Percentiles rank a stretch among this genome's conserved stretches.
phyloP scores from a whole-genome alignment of 106 monocot genomes.

The Allium fistulosum region DNA sequence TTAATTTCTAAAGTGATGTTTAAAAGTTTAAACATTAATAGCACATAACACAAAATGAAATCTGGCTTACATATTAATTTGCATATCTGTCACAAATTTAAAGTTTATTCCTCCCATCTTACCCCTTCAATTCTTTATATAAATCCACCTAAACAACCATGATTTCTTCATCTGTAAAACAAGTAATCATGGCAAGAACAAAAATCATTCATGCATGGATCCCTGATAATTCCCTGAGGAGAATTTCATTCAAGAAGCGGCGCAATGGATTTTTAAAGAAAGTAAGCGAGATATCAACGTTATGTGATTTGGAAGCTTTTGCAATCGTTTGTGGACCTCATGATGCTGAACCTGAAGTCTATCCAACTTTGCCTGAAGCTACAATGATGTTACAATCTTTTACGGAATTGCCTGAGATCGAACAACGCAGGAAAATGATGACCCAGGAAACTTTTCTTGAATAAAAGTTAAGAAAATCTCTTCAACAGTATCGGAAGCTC shows the following conservation, averaged over 20 bases:
- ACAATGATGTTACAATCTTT: not conserved
- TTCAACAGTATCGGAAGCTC: not conserved
- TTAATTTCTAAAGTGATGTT: no score
- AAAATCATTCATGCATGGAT: constrained; percentile 6
- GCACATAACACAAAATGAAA: no score
- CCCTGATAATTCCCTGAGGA: constrained; percentile 2
- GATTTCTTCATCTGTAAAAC: not conserved
- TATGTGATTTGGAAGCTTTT: constrained; percentile 8
- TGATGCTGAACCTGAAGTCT: not conserved
- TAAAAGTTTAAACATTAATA: no score
- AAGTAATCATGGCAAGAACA: constrained; percentile 10
- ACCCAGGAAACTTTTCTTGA: constrained; percentile 9
- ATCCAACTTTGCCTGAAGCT: not conserved
- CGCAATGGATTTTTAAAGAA: constrained; percentile 16
- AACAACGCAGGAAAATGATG: constrained; percentile 5
- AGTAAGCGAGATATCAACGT: constrained; percentile 8
- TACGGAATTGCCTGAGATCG: constrained; percentile 6
- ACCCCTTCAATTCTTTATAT: not conserved
- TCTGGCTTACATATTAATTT: no score
- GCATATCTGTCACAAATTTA: no score
- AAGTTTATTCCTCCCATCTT: not conserved
- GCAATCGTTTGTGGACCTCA: constrained; percentile 3
- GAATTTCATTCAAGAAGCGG: constrained; percentile 11
- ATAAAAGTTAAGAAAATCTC: not conserved
- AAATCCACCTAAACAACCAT: not conserved